Conservation (phyloP, 768 basidiomycete species). For the Rhodotorula kratochvilovae region DNA sequence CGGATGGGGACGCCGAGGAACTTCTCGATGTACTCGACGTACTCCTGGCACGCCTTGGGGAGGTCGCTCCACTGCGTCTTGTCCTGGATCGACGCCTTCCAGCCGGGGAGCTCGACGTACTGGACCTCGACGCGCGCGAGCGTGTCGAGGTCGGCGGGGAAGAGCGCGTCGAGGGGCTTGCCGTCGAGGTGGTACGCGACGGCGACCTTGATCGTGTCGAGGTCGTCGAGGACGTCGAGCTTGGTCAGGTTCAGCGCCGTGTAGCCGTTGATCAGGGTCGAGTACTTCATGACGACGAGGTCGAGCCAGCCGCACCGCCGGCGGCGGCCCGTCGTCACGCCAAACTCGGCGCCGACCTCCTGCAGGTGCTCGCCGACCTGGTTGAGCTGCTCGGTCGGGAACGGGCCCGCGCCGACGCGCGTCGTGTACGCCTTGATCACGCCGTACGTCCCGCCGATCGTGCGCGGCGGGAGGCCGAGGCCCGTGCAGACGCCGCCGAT, state of each 20-base stretch:
- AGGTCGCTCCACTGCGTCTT: constrained; percentile 64
- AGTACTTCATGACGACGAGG: constrained; percentile 88
- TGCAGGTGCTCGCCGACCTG: constrained; percentile 79
- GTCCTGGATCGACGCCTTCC: constrained; percentile 71
- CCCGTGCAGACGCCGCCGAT: constrained; percentile 97
- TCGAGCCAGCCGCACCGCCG: constrained; percentile 97
- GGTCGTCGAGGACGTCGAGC: constrained; percentile 80
- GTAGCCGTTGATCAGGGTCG: constrained; percentile 91
- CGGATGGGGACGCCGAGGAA: constrained; percentile 68
- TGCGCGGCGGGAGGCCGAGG: constrained; percentile 88
- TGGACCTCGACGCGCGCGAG: constrained; percentile 74
- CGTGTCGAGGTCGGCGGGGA: constrained; percentile 73
- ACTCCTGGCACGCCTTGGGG: constrained; percentile 77
- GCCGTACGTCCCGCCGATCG: constrained; percentile 79
- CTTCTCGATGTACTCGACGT: constrained; percentile 79
- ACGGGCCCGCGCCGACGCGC: constrained; percentile 95
- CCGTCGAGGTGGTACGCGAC: constrained; percentile 74
- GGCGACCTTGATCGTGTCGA: constrained; percentile 82
- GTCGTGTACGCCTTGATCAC: constrained; percentile 99
- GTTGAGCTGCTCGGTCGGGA: constrained; percentile 92
- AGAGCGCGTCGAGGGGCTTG: constrained; percentile 70
- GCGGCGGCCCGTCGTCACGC: constrained; percentile 84
- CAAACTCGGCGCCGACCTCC: constrained; percentile 87
- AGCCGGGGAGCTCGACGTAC: constrained; percentile 86
- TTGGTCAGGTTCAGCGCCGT: constrained; percentile 91